Evolutionary conservation across 2,329 filamentous ascomycete genomes (phyloP).

Genomic region (Trichoderma sp.): DNA sequence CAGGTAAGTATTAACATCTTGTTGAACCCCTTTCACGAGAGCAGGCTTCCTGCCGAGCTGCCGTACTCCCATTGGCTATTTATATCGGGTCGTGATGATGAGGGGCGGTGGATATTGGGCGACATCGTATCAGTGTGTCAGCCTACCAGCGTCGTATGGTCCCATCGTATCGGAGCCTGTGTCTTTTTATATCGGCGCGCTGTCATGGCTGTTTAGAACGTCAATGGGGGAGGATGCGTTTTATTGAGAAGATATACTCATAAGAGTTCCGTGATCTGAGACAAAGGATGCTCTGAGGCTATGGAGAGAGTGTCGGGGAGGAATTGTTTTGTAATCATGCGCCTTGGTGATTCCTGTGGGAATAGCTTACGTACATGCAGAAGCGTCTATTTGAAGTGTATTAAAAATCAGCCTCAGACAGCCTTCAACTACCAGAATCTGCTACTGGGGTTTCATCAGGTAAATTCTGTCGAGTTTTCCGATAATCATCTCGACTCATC

Average conservation of each 20-base stretch:
- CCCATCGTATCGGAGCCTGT: neutral
- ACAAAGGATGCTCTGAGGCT: neutral
- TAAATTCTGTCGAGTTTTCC: neutral
- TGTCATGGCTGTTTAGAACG: neutral
- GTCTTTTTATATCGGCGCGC: neutral
- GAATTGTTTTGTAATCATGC: neutral
- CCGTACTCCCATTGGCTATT: neutral
- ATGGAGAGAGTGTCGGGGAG: neutral
- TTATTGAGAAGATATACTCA: neutral
- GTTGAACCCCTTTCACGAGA: neutral
- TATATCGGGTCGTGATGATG: neutral
- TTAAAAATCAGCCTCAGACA: neutral
- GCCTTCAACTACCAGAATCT: neutral
- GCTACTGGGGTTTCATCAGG: neutral
- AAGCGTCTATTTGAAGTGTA: neutral
- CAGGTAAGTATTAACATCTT: neutral
- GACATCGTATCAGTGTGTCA: neutral
- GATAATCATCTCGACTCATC: constrained; percentile 1
- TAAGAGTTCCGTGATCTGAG: neutral
- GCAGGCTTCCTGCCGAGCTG: neutral
- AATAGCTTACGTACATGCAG: neutral
- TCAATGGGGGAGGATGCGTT: neutral
- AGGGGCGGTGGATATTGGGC: neutral
- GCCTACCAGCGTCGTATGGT: neutral
- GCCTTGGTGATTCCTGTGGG: neutral